Conservation (phyloP, 2,329 filamentous ascomycete species). For the Dothistroma pini region DNA sequence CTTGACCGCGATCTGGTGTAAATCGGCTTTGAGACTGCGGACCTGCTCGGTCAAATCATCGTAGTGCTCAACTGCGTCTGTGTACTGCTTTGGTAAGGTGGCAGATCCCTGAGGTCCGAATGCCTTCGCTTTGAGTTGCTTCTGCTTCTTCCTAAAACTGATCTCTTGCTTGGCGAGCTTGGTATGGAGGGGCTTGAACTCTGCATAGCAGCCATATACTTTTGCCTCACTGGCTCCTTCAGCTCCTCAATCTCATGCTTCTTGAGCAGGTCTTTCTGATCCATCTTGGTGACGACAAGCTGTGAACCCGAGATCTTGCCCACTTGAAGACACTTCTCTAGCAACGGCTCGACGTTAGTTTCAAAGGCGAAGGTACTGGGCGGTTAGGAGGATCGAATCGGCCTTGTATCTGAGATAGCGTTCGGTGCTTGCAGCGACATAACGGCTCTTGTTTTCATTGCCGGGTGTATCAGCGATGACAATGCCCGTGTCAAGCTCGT, state of each 20-base stretch:
- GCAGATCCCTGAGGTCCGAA: too few relatives aligned
- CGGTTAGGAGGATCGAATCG: neutral
- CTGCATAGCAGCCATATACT: too few relatives aligned
- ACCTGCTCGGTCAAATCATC: too few relatives aligned
- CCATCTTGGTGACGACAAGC: neutral
- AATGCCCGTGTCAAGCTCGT: neutral
- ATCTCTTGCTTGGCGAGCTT: neutral
- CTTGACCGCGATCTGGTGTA: too few relatives aligned
- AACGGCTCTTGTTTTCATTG: neutral
- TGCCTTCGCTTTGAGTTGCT: too few relatives aligned
- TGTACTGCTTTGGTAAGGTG: too few relatives aligned
- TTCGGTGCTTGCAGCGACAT: neutral
- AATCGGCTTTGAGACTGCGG: too few relatives aligned
- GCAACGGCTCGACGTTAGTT: neutral
- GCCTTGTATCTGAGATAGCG: neutral
- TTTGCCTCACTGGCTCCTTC: neutral
- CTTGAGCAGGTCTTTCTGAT: slow-evolving; percentile 2
- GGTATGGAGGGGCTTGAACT: neutral
- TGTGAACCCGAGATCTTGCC: neutral
- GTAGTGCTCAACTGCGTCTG: too few relatives aligned
- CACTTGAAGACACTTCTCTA: neutral
- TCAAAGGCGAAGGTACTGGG: neutral
- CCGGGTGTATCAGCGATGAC: neutral
- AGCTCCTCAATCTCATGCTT: neutral
- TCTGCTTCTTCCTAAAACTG: too few relatives aligned